These are phyloP conservation scores for Pichia rugopelliculosa DNA, from an alignment of 805 yeast genomes.

Conservation along the genomic window DNA sequence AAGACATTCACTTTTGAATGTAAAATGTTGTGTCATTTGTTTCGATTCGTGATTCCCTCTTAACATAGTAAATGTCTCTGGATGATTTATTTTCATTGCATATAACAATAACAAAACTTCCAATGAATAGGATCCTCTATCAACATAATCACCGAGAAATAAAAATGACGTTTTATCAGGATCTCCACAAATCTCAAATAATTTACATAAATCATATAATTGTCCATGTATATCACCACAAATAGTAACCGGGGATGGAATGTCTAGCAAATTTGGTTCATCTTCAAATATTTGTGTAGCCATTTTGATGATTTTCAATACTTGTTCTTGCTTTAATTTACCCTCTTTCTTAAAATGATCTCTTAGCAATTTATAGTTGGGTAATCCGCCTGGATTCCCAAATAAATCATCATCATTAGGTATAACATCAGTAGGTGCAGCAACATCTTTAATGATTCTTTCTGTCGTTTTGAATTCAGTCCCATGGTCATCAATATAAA, in stretches of 20 bases:
- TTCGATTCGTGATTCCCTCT: conserved; percentile 95
- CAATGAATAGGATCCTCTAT: conserved; percentile 84
- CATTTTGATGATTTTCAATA: conserved; percentile 51
- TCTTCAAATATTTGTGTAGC: conserved; percentile 55
- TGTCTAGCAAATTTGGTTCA: conserved; percentile 74
- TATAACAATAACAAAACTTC: conserved; percentile 75
- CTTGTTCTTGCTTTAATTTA: conserved; percentile 63
- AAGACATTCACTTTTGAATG: conserved; percentile 83
- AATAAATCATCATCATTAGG: conserved; percentile 72
- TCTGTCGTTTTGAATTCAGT: conserved; percentile 45
- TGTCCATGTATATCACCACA: conserved; percentile 99
- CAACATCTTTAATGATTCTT: conserved; percentile 48
- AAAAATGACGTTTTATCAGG: conserved; percentile 69
- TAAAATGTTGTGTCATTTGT: conserved; percentile 89
- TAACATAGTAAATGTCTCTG: conserved; percentile 67
- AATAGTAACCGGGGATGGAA: conserved; percentile 90
- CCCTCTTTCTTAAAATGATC: conserved; percentile 80
- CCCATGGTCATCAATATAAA: conserved; percentile 54
- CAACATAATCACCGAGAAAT: conserved; percentile 92
- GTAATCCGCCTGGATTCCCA: conserved; percentile 48
- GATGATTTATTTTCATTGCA: conserved; percentile 70
- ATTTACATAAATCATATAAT: conserved; percentile 78
- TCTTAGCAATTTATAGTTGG: conserved; percentile 63
- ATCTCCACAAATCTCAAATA: conserved; percentile 90
- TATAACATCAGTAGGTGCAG: conserved; percentile 54